A percentile compares a stretch with the other conserved stretches of the same genome.
These are phyloP conservation scores for Prunus dulcis DNA, from an alignment of 306 rosid genomes.

Conservation along the genomic window DNA sequence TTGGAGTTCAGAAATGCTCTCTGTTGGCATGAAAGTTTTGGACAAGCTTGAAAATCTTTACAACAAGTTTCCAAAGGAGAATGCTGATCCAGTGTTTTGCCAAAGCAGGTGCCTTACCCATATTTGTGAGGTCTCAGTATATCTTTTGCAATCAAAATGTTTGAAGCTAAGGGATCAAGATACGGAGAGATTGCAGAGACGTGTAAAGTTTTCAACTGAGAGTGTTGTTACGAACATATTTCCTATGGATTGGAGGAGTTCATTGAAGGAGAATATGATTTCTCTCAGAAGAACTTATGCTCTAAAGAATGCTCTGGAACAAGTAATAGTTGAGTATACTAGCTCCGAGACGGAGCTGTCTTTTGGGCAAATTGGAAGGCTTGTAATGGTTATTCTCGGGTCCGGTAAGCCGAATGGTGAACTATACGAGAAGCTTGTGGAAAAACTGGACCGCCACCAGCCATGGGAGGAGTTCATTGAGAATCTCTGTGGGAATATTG, in stretches of 20 bases:
- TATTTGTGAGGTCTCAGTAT: constrained; percentile 45
- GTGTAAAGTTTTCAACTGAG: constrained; percentile 23
- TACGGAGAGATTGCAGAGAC: constrained; percentile 14
- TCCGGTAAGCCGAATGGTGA: constrained; percentile 23
- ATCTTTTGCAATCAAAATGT: constrained; percentile 38
- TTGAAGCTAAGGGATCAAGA: constrained; percentile 8
- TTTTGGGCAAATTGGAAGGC: constrained; percentile 50
- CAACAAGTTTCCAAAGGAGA: constrained; percentile 14
- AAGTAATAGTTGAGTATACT: constrained; percentile 26
- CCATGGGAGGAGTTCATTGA: constrained; percentile 51
- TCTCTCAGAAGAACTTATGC: constrained; percentile 36
- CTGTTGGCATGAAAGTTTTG: constrained; percentile 52
- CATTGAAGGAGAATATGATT: constrained; percentile 32
- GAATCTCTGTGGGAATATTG: constrained; percentile 18
- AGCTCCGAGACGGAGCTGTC: constrained; percentile 18
- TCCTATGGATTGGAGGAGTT: constrained; percentile 45
- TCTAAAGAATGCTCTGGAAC: constrained; percentile 26
- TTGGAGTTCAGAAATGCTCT: constrained; percentile 53
- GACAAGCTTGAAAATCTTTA: constrained; percentile 38
- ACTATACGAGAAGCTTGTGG: constrained; percentile 12
- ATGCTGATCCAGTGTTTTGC: constrained; percentile 12
- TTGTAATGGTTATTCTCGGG: constrained; percentile 48
- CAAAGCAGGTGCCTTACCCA: constrained; percentile 33
- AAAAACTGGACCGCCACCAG: constrained; percentile 11
- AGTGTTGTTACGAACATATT: constrained; percentile 16